Evolutionary conservation across 2,329 filamentous ascomycete genomes (phyloP).

Genomic region (Fusarium gaditjirri): DNA sequence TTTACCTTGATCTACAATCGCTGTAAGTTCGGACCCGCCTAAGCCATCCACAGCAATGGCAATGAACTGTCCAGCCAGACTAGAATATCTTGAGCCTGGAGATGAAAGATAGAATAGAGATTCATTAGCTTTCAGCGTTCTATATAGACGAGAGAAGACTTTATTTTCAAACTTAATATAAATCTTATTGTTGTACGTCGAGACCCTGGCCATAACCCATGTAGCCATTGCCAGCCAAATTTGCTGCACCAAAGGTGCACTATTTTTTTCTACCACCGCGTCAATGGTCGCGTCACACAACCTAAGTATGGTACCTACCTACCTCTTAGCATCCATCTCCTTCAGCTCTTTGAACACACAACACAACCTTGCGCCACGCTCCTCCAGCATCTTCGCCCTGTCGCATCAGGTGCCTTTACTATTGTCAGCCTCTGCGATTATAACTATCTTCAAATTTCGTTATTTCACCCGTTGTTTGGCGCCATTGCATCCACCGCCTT

Average conservation of each 20-base stretch:
- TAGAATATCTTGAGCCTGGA: not conserved
- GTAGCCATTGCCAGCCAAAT: not conserved
- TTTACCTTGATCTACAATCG: not conserved
- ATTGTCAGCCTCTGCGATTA: slow-evolving; percentile 24
- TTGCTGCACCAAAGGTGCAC: slow-evolving; percentile 1
- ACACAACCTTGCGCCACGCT: slow-evolving; percentile 36
- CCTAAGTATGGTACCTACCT: slow-evolving; percentile 21
- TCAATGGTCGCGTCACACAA: slow-evolving; percentile 40
- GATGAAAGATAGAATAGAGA: not conserved
- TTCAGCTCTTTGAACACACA: slow-evolving; percentile 27
- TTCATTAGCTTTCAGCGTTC: not conserved
- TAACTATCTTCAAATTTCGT: slow-evolving; percentile 18
- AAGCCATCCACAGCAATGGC: not conserved
- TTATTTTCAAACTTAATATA: not conserved
- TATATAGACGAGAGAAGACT: not conserved
- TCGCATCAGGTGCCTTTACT: slow-evolving; percentile 5
- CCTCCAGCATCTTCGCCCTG: slow-evolving; percentile 17
- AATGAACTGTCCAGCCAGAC: not conserved
- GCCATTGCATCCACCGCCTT: not conserved
- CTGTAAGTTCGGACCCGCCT: not conserved
- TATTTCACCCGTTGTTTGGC: not conserved
- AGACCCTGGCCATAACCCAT: not conserved
- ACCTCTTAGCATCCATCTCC: slow-evolving; percentile 8
- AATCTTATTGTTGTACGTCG: not conserved
- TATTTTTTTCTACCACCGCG: slow-evolving; percentile 18